phyloP scores from a whole-genome alignment of 1,284 basidiomycete species.

The Trichosporon inkin region DNA sequence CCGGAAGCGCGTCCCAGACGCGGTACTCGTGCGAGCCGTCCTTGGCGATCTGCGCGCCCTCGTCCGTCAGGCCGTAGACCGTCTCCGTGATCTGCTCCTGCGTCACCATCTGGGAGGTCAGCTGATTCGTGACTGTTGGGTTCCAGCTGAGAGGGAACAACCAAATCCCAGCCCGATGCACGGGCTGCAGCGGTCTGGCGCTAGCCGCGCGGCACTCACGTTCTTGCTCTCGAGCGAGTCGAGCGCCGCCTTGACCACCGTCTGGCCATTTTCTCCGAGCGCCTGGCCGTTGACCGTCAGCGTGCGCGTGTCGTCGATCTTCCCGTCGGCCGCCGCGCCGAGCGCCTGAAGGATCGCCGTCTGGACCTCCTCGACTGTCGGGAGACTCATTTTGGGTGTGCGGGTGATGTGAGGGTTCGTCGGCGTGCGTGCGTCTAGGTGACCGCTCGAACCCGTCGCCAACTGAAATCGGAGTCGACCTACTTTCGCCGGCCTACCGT shows the following conservation, averaged over 20 bases:
- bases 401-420: background rate
- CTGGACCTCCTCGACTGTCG: conserved; percentile 62
- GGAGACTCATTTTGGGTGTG: conserved; percentile 19
- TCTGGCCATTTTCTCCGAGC: conserved; percentile 66
- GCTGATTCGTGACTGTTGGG: background rate
- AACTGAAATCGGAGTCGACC: conserved; percentile 6
- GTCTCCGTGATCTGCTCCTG: conserved; percentile 75
- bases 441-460: background rate
- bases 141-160: too few species aligned
- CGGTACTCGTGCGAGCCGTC: conserved; percentile 90
- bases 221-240: conserved; percentile 83
- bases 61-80: conserved; percentile 68
- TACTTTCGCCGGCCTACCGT: background rate
- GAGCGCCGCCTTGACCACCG: conserved; percentile 75
- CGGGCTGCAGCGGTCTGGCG: background rate
- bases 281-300: conserved; percentile 59
- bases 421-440: background rate
- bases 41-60: conserved; percentile 72
- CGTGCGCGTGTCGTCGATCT: conserved; percentile 69
- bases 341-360: conserved; percentile 71
- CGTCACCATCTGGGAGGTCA: conserved; percentile 67
- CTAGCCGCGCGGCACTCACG: conserved; percentile 53
- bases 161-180: background rate
- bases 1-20: conserved; percentile 78
- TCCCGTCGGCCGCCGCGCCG: conserved; percentile 53